Evolutionary conservation across 345 rosid genomes (phyloP).

Genomic region (Bruguiera gymnorhiza): DNA sequence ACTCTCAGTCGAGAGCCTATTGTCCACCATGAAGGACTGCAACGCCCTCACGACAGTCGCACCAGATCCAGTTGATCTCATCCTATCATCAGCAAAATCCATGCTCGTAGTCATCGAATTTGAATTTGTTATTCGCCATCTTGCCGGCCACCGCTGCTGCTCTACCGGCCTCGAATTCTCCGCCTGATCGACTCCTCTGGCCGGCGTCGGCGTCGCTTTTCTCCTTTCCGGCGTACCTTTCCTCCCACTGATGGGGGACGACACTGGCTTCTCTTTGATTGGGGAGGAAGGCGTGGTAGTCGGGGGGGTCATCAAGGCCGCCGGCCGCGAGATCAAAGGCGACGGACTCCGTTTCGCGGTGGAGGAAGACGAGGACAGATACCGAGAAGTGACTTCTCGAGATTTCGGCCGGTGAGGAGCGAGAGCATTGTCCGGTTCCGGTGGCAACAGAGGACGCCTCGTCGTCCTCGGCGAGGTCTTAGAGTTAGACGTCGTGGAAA

Average conservation of each 20-base stretch:
- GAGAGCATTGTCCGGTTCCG: constrained; percentile 64
- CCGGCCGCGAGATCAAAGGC: constrained; percentile 48
- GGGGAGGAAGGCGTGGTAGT: constrained; percentile 32
- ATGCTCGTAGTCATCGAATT: constrained; percentile 59
- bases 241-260: constrained; percentile 44
- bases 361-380: constrained; percentile 43
- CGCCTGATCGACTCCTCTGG: constrained; percentile 45
- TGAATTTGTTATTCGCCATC: constrained; percentile 45
- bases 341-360: constrained; percentile 54
- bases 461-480: constrained; percentile 22
- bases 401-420: constrained; percentile 58
- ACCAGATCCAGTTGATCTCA: constrained; percentile 47
- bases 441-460: constrained; percentile 60
- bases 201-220: constrained; percentile 37
- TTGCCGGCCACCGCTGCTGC: constrained; percentile 74
- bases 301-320: constrained; percentile 29
- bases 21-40: constrained; percentile 51
- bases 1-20: constrained; percentile 47
- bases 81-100: constrained; percentile 52
- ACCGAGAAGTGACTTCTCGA: constrained; percentile 78
- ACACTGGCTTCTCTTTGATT: constrained; percentile 50
- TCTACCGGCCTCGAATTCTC: constrained; percentile 61
- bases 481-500: constrained; percentile 49
- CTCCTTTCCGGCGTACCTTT: constrained; percentile 81
- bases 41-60: constrained; percentile 46